Evolutionary conservation across 768 basidiomycete species (phyloP), one percentile per base, ranked within the genome.

Genomic region (Nidularia sp.): DNA sequence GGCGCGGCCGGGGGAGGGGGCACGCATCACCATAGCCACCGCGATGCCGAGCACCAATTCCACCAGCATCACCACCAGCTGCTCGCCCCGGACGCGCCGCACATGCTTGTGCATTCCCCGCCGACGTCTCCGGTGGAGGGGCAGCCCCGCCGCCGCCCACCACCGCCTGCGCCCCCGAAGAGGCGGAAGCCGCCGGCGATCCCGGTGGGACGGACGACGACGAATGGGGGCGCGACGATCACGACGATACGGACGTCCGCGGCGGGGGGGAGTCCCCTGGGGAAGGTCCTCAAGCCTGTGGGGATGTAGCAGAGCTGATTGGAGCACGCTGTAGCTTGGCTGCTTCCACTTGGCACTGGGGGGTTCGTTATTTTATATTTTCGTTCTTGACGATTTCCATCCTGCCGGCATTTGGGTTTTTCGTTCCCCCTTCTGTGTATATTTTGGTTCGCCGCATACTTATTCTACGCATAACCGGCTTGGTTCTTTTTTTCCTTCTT

Each of bases 181-280:
- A 74, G 88, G 44, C 70, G 88, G 60, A 87, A 86, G 58, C 83
- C 88, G 1, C 88, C 89, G 34, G 84, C 88, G 12, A 74, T 85
- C 44, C 86, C 89, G 7, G 67, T 76, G 1, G 73, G 70, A 32
- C 71, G 64, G 47, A n/a, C n/a, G 36, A 39, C 36, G 36, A 76
- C 75, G 0, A 73, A 76, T 50, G 60, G 76, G 10, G 83, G 81
- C 6, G 77, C 75, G 18, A 80, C 79, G 34, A 83, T 88, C 34
- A 83, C 82, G 5, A 72, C 84, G 1, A 86, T 88, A 39, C 68
- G 71, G 56, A 74, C 76, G 2, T 78, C 78, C 6, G 70, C 66
- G 49, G 63, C n/a, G n/a, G n/a, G n/a, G n/a, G n/a, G n/a, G n/a
- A n/a, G n/a, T n/a, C n/a, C n/a, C n/a, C n/a, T n/a, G 66, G 36